phyloP scores from a whole-genome alignment of 257 asterid genomes.

The Solanum dulcamara region DNA sequence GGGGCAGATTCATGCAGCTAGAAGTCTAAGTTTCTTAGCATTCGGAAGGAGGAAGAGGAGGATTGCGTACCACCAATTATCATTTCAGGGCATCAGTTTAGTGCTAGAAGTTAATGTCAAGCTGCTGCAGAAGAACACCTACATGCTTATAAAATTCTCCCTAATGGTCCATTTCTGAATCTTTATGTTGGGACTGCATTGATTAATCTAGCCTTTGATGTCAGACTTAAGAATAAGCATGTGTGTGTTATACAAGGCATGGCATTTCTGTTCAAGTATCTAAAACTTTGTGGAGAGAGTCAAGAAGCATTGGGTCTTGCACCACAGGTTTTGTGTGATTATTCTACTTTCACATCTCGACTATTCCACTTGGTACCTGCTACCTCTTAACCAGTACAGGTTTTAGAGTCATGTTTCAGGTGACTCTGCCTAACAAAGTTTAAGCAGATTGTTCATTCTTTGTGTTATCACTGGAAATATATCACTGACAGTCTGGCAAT shows the following conservation, averaged over 20 bases:
- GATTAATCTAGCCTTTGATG: conserved; percentile 6
- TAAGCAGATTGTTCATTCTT: neutral
- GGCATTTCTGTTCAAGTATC: neutral
- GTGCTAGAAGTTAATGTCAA: neutral
- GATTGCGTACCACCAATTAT: conserved; percentile 2
- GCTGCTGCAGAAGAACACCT: conserved; percentile 8
- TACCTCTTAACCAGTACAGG: neutral
- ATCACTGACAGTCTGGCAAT: too few species aligned
- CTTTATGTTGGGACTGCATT: conserved; percentile 9
- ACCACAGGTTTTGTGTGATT: neutral
- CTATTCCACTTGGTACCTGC: neutral
- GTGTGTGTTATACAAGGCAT: conserved; percentile 2
- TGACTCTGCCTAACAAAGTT: too few species aligned
- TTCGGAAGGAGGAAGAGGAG: neutral
- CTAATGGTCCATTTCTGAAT: neutral
- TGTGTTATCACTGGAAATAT: too few species aligned
- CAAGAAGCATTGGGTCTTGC: conserved; percentile 13
- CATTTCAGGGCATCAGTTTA: conserved; percentile 2
- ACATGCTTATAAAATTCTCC: conserved; percentile 6
- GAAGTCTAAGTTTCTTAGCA: neutral
- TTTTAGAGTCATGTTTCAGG: too few species aligned
- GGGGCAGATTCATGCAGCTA: neutral
- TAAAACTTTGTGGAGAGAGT: neutral
- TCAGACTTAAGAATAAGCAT: conserved; percentile 9
- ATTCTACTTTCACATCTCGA: neutral